A percentile compares a stretch with the other conserved stretches of the same genome.
Evolutionary conservation across 2,329 filamentous ascomycete species (phyloP).

Genomic region (Fusarium tuaranense): DNA sequence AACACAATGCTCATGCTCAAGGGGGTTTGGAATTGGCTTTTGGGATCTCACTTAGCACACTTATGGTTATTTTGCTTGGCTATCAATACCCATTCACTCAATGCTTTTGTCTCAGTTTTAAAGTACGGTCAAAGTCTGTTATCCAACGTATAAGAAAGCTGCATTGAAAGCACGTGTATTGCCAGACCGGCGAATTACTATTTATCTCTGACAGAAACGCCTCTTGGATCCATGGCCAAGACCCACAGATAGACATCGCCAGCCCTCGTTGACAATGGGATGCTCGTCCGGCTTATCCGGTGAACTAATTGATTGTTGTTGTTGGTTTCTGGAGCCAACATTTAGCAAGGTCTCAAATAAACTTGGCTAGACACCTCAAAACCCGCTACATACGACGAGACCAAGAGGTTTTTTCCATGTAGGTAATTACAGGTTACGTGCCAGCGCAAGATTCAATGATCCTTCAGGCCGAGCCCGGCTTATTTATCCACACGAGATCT

Average conservation of each 20-base stretch:
- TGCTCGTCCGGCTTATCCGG: neutral
- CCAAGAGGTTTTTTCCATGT: neutral
- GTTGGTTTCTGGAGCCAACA: neutral
- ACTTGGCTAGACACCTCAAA: neutral
- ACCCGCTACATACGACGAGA: neutral
- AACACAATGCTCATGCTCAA: neutral
- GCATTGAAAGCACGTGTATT: neutral
- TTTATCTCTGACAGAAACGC: neutral
- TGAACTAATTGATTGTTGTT: neutral
- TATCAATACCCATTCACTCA: neutral
- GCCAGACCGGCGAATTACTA: neutral
- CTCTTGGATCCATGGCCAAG: neutral
- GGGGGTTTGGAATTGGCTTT: neutral
- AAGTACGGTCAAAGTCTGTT: neutral
- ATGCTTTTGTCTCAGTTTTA: neutral
- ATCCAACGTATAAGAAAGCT: neutral
- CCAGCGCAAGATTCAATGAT: neutral
- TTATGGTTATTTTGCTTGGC: neutral
- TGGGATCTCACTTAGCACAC: neutral
- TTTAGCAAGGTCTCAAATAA: neutral
- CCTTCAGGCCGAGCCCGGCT: neutral
- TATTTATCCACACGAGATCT: neutral
- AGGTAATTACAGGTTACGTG: neutral
- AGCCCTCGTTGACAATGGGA: neutral
- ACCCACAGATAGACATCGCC: neutral